These are phyloP conservation scores for Salvia sclarea DNA, from an alignment of 305 asterid genomes.

Conservation along the genomic window DNA sequence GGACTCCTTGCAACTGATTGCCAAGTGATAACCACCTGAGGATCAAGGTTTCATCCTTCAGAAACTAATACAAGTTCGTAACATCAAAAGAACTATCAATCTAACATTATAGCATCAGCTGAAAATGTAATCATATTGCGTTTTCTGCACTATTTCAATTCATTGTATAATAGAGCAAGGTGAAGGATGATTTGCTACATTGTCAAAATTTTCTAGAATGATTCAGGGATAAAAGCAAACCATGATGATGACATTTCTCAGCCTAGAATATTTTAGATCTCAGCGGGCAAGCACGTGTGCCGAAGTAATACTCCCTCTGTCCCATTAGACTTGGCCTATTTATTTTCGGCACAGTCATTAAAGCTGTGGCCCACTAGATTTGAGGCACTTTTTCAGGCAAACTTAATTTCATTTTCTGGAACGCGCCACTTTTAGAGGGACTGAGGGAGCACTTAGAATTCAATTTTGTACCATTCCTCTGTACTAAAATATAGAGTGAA, in stretches of 20 bases:
- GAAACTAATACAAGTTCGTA: too few species aligned
- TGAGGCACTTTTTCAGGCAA: too few species aligned
- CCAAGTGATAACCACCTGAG: slow-evolving; percentile 97
- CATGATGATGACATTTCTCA: background rate
- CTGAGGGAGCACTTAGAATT: too few species aligned
- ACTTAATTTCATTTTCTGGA: too few species aligned
- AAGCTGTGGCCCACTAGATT: too few species aligned
- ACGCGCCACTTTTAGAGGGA: too few species aligned
- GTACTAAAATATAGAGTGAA: background rate
- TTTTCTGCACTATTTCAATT: background rate
- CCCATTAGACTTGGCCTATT: too few species aligned
- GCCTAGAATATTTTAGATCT: background rate
- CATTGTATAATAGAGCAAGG: background rate
- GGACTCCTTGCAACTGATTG: slow-evolving; percentile 86
- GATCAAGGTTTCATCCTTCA: too few species aligned
- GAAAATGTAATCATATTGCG: background rate
- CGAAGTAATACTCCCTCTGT: background rate
- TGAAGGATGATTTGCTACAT: background rate
- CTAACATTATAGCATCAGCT: background rate
- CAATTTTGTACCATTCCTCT: background rate
- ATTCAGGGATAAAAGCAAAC: background rate
- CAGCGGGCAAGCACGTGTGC: too few species aligned
- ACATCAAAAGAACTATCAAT: background rate
- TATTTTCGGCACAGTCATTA: too few species aligned
- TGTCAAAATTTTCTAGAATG: background rate